Evolutionary conservation across 805 yeast genomes (phyloP).

Genomic region (Starmerella apis): DNA sequence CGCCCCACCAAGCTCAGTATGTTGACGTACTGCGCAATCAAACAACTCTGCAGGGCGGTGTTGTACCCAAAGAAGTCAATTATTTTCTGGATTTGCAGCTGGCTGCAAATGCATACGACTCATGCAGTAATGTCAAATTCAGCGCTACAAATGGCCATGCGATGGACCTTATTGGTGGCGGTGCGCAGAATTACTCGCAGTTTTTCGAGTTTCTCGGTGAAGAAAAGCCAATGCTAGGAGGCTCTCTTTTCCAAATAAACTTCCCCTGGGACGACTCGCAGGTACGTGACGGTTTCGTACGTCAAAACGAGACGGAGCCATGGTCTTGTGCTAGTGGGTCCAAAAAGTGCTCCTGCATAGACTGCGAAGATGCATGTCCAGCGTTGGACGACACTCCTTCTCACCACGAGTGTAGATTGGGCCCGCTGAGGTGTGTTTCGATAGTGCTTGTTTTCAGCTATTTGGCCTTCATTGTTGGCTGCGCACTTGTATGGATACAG

Average conservation of each 20-base stretch:
- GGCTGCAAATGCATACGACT: conserved; percentile 61
- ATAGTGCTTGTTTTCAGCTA: conserved; percentile 46
- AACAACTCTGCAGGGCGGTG: conserved; percentile 40
- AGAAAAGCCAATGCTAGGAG: conserved; percentile 86
- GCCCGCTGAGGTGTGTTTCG: conserved; percentile 62
- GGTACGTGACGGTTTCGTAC: neutral
- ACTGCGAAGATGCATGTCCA: conserved; percentile 78
- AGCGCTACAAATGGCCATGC: conserved; percentile 93
- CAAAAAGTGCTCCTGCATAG: conserved; percentile 65
- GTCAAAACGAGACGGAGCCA: conserved; percentile 29
- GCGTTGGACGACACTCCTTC: conserved; percentile 34
- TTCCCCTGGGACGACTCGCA: conserved; percentile 41
- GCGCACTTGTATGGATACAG: conserved; percentile 10
- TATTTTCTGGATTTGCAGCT: conserved; percentile 48
- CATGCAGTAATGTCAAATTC: conserved; percentile 83
- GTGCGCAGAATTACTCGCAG: conserved; percentile 61
- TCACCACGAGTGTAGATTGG: conserved; percentile 44
- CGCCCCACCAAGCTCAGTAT: conserved; percentile 69
- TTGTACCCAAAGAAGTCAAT: conserved; percentile 61
- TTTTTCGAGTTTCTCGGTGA: conserved; percentile 88
- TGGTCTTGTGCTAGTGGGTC: conserved; percentile 49
- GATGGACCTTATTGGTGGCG: conserved; percentile 97
- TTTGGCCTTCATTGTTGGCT: conserved; percentile 6
- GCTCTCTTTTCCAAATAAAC: conserved; percentile 90
- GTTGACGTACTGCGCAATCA: conserved; percentile 52